These are phyloP conservation scores for Blastobotrys petasosporus DNA, from an alignment of 1,139 yeast species.

Conservation along the genomic window DNA sequence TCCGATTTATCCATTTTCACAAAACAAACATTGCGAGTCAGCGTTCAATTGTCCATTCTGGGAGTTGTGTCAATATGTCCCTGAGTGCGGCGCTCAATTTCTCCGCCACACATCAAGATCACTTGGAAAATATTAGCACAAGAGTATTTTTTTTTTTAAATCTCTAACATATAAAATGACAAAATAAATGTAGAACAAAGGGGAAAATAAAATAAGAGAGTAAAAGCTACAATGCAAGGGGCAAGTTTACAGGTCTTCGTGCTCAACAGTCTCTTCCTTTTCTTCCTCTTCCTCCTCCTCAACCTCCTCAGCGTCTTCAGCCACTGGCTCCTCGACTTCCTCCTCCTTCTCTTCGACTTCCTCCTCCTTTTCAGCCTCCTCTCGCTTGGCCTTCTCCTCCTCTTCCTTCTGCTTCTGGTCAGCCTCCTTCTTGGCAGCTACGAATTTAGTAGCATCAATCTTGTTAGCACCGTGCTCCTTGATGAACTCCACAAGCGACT, in stretches of 20 bases:
- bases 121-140: too few species aligned
- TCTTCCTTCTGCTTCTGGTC: not conserved
- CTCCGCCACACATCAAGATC: too few species aligned
- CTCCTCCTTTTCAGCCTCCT: not conserved
- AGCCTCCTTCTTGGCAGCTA: slow-evolving; percentile 27
- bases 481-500: slow-evolving; percentile 63
- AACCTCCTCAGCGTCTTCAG: slow-evolving; percentile 30
- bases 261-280: slow-evolving; percentile 43
- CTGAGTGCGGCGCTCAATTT: too few species aligned
- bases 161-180: too few species aligned
- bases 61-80: too few species aligned
- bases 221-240: too few species aligned
- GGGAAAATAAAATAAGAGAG: too few species aligned
- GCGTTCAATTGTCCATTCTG: too few species aligned
- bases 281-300: slow-evolving; percentile 36
- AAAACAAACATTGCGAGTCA: too few species aligned
- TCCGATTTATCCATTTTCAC: too few species aligned
- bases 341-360: slow-evolving; percentile 38
- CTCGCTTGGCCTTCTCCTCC: slow-evolving; percentile 2
- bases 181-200: too few species aligned
- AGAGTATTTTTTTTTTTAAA: too few species aligned
- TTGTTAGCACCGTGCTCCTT: slow-evolving; percentile 55
- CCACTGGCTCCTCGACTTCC: slow-evolving; percentile 22
- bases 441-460: slow-evolving; percentile 42
- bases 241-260: slow-evolving; percentile 40